A percentile compares a stretch with the other conserved stretches of the same genome.
Evolutionary conservation across 2,329 filamentous ascomycete species (phyloP).

Genomic region (Huntiella savannae): DNA sequence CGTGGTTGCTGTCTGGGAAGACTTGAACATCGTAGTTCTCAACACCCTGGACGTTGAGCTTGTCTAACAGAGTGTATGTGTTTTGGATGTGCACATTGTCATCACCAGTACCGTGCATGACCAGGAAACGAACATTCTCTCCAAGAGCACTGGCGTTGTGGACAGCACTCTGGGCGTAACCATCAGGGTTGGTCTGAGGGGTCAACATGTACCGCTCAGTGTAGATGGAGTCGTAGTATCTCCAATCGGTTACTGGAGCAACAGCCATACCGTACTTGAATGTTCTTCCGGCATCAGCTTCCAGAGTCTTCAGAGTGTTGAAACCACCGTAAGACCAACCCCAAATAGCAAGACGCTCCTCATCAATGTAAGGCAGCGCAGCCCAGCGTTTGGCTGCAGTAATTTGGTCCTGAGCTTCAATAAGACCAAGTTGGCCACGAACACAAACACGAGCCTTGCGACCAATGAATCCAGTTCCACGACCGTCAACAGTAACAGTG

Average conservation of each 20-base stretch:
- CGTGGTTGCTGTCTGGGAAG: constrained; percentile 90
- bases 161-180: constrained; percentile 61
- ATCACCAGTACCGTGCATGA: constrained; percentile 94
- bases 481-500: constrained; percentile 83
- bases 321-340: constrained; percentile 97
- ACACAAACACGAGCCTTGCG: constrained; percentile 66
- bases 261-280: constrained; percentile 98
- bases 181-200: constrained; percentile 58
- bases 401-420: constrained; percentile 81
- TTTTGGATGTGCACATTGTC: constrained; percentile 98
- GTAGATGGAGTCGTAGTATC: constrained; percentile 86
- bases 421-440: constrained; percentile 65
- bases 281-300: constrained; percentile 71
- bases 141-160: constrained; percentile 53
- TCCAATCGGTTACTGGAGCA: constrained; percentile 95
- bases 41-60: constrained; percentile 59
- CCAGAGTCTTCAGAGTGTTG: constrained; percentile 83
- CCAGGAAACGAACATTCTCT: constrained; percentile 65
- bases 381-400: constrained; percentile 73
- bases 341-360: constrained; percentile 75
- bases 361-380: constrained; percentile 64
- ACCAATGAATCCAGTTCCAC: constrained; percentile 80
- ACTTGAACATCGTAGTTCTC: constrained; percentile 95
- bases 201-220: constrained; percentile 96
- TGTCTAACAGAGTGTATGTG: constrained; percentile 70